Evolutionary conservation across 495 filamentous ascomycete species (phyloP).

Genomic region (Aspergillus cristatus): DNA sequence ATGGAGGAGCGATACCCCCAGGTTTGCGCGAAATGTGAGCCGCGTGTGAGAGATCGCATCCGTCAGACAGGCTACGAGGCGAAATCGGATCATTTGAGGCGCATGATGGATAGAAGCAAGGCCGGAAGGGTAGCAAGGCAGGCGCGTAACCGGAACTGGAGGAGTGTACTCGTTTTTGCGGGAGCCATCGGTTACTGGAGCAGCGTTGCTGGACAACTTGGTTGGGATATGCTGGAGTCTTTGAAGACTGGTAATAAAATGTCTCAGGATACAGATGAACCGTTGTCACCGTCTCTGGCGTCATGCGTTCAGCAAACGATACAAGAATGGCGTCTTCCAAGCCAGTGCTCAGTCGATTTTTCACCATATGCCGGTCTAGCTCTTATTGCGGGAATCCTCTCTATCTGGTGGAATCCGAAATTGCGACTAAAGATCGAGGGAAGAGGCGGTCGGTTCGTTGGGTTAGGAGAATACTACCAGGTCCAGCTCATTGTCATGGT

Average conservation of each 20-base stretch:
- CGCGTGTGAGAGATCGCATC: conserved; percentile 54
- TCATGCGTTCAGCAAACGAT: conserved; percentile 23
- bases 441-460: conserved; percentile 52
- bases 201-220: conserved; percentile 37
- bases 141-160: conserved; percentile 41
- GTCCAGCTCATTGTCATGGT: conserved; percentile 54
- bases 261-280: not conserved
- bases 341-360: conserved; percentile 21
- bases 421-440: conserved; percentile 55
- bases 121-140: conserved; percentile 30
- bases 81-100: conserved; percentile 65
- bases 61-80: conserved; percentile 63
- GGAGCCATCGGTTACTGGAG: conserved; percentile 44
- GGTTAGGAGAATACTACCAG: conserved; percentile 59
- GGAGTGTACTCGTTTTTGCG: conserved; percentile 33
- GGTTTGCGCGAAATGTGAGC: conserved; percentile 68
- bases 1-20: conserved; percentile 76
- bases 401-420: conserved; percentile 71
- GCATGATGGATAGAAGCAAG: conserved; percentile 59
- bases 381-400: conserved; percentile 43
- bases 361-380: conserved; percentile 34
- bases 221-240: conserved; percentile 30
- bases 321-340: conserved; percentile 12
- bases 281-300: conserved; percentile 11
- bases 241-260: conserved; percentile 8